Conservation (phyloP, 306 rosid species). For the Trichosanthes cucumerina region DNA sequence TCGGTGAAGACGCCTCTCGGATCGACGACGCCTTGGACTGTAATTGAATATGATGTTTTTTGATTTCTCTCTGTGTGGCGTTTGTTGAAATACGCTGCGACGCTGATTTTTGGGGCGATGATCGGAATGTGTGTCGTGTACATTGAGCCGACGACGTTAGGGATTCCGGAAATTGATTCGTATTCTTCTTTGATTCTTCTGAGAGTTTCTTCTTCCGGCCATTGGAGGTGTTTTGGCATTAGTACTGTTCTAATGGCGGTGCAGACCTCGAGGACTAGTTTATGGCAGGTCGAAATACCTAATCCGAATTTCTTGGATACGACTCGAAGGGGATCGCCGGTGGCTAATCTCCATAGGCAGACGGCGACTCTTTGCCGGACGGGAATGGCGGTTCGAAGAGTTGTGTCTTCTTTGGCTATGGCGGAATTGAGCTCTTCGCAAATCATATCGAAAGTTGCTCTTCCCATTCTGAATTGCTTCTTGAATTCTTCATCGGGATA, state of each 20-base stretch:
- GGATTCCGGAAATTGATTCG: slow-evolving; percentile 63
- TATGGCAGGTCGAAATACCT: slow-evolving; percentile 93
- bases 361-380: slow-evolving; percentile 88
- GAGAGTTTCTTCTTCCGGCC: slow-evolving; percentile 54
- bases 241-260: slow-evolving; percentile 68
- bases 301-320: slow-evolving; percentile 77
- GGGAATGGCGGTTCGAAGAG: slow-evolving; percentile 73
- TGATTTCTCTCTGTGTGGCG: slow-evolving; percentile 85
- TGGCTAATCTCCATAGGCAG: slow-evolving; percentile 84
- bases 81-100: slow-evolving; percentile 76
- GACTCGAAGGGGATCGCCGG: slow-evolving; percentile 83
- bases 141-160: slow-evolving; percentile 88
- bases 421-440: slow-evolving; percentile 81
- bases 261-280: slow-evolving; percentile 82
- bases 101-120: slow-evolving; percentile 83
- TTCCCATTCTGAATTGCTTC: slow-evolving; percentile 82
- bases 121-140: slow-evolving; percentile 85
- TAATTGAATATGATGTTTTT: slow-evolving; percentile 79
- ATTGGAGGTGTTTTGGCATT: slow-evolving; percentile 73
- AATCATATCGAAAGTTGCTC: slow-evolving; percentile 57
- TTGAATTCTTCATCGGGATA: slow-evolving; percentile 75
- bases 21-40: slow-evolving; percentile 87
- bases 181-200: slow-evolving; percentile 49
- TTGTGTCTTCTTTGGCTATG: slow-evolving; percentile 76
- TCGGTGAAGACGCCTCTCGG: slow-evolving; percentile 69